Percentiles rank a stretch among this genome's conserved stretches.
These are phyloP conservation scores for Akebia trifoliata DNA, from an alignment of 164 flowering plant genomes.

Conservation along the genomic window DNA sequence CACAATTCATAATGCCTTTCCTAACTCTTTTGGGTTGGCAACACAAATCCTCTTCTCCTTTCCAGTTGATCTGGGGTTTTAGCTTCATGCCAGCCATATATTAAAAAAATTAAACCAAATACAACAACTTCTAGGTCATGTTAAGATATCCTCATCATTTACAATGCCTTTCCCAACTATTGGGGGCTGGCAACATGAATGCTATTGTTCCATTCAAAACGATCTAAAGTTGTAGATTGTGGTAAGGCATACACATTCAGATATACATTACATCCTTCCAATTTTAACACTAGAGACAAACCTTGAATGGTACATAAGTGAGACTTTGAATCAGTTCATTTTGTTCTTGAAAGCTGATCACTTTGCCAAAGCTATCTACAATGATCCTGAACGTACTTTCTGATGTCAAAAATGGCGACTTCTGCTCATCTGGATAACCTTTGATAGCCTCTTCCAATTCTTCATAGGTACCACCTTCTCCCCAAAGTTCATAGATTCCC, in stretches of 20 bases:
- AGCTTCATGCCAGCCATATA: too few relatives aligned
- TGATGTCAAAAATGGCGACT: conserved; percentile 59
- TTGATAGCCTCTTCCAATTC: conserved; percentile 69
- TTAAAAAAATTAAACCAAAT: too few relatives aligned
- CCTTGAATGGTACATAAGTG: conserved; percentile 84
- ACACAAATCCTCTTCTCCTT: neutral
- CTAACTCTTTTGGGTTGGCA: neutral
- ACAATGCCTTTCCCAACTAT: neutral
- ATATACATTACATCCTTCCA: neutral
- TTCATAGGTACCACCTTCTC: conserved; percentile 77
- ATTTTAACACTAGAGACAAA: conserved; percentile 18
- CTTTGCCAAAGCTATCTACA: conserved; percentile 86
- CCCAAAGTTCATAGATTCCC: conserved; percentile 99
- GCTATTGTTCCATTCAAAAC: neutral
- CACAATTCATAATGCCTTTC: neutral
- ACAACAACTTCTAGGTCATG: too few relatives aligned
- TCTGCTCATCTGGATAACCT: conserved; percentile 65
- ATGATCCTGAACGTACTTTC: conserved; percentile 66
- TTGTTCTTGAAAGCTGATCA: conserved; percentile 67
- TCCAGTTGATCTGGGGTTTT: neutral
- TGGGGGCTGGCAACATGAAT: neutral
- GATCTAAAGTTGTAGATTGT: neutral
- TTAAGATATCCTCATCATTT: too few relatives aligned
- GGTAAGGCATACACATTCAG: neutral
- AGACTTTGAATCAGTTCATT: conserved; percentile 55